Percentiles rank a stretch among this genome's conserved stretches.
Conservation (phyloP, 192 early-diverging fungal species). For the Endogone sp. region DNA sequence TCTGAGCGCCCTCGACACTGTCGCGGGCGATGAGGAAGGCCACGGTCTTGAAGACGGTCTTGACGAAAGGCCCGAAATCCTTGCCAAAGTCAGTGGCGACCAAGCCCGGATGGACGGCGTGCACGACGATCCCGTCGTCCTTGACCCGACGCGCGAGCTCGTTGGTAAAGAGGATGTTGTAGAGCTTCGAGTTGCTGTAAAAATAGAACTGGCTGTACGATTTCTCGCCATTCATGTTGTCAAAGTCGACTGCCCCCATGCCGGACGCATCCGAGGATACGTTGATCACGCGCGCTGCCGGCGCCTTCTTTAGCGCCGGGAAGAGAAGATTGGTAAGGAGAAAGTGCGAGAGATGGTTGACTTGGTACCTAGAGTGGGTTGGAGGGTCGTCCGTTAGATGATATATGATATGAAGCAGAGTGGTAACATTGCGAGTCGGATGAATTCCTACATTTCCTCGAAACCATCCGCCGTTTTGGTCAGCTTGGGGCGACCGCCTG, state of each 20-base stretch:
- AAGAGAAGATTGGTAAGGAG: neutral
- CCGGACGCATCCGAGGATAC: neutral
- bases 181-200: neutral
- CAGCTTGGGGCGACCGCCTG: neutral
- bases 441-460: conserved; percentile 2
- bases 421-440: no score
- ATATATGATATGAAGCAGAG: no score
- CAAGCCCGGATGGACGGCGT: neutral
- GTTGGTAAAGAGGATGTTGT: conserved; percentile 1
- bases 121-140: neutral
- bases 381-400: no score
- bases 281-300: neutral
- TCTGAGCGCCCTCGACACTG: neutral
- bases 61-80: neutral
- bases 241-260: neutral
- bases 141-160: neutral
- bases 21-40: neutral
- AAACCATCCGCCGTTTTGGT: neutral
- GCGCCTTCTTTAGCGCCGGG: neutral
- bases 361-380: neutral
- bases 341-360: neutral
- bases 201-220: neutral
- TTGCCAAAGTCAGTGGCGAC: neutral
- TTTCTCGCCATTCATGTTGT: neutral
- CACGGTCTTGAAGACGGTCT: neutral